phyloP scores from a whole-genome alignment of 768 basidiomycete species.

The Suillus paluster region DNA sequence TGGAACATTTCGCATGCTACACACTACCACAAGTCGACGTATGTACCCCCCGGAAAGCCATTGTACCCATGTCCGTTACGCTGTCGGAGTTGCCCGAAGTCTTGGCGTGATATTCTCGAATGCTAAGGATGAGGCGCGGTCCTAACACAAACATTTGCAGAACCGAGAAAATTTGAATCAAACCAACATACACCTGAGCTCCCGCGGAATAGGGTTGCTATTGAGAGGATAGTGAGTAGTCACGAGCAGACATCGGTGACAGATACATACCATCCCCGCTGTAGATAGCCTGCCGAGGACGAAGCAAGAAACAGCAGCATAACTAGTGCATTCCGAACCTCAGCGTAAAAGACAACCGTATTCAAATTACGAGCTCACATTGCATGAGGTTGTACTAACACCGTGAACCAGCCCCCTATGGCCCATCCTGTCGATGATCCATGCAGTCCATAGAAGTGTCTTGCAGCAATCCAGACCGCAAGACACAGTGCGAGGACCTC shows the following conservation, averaged over 20 bases:
- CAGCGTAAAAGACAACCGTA: neutral
- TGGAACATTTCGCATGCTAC: neutral
- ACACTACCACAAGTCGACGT: neutral
- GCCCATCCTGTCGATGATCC: neutral
- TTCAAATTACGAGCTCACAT: neutral
- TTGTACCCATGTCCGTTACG: neutral
- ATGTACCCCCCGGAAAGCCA: neutral
- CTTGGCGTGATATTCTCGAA: neutral
- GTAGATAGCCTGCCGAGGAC: neutral
- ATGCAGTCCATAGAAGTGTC: neutral
- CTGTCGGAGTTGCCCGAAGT: neutral
- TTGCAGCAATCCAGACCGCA: neutral
- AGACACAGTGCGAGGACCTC: neutral
- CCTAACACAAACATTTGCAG: neutral
- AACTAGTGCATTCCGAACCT: neutral
- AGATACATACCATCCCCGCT: neutral
- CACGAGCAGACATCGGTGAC: neutral
- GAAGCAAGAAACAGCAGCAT: neutral
- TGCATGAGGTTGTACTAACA: neutral
- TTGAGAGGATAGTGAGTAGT: neutral
- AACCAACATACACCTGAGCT: fast-evolving
- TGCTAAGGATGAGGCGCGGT: neutral
- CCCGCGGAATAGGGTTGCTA: neutral
- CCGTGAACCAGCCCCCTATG: neutral
- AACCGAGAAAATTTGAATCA: no score